Evolutionary conservation across 2,329 filamentous ascomycete genomes (phyloP), one percentile per base, ranked within the genome.

Genomic region (Volutella citrinella): DNA sequence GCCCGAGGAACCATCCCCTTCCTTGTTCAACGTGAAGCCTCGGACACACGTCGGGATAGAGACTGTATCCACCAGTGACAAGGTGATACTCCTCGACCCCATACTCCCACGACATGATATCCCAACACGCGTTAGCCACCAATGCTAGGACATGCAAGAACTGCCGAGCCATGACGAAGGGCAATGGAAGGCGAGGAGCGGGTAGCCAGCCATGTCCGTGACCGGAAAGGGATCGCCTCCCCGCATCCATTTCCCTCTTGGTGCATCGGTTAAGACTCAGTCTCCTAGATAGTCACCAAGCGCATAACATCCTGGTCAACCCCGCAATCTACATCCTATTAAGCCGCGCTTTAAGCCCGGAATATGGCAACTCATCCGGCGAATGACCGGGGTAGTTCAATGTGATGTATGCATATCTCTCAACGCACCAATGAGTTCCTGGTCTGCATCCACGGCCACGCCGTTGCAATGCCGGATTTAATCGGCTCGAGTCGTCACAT

Each of bases 271-370:
- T 31, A 31, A 22, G 8, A 12, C 14, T 27, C 27, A 18, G 22
- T 36, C 19, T 13, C 33, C 27, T 14, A 26, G 33, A 26, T 6
- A 18, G 33, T 36, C 6, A 27, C 19, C 18, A 15, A n/a, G 14
- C 5, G 8, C 33, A 30, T 32, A 37, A 18, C 19, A 37, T 29
- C 34, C 34, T 29, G 13, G 34, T 29, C 25, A 37, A 24, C 29
- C 25, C 34, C 30, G 30, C 30, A 37, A 10, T 32, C 25, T 4
- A 11, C 13, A 2, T 32, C n/a, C n/a, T n/a, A 28, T 13, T 26
- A 32, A 14, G 17, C 34, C 16, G 32, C 22, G 20, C 19, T 37
- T 16, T 28, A 32, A 19, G 15, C 25, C 29, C 30, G 25, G 11
- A 29, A 29, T 24, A 12, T 20, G 25, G 34, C 10, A 37, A 21